Evolutionary conservation across 345 rosid genomes (phyloP).

Genomic region (Sonneratia alba): DNA sequence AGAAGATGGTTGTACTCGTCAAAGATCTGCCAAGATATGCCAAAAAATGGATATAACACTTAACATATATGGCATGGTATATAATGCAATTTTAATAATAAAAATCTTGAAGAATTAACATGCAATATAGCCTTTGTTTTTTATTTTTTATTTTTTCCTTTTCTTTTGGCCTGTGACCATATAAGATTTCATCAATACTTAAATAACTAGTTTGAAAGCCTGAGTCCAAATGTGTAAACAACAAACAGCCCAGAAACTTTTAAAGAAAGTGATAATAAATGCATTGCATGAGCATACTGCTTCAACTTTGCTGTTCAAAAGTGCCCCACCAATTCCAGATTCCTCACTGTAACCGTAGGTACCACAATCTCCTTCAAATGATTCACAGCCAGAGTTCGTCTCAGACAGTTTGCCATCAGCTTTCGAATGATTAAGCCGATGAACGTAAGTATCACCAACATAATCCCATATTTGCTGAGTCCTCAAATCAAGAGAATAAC

Average conservation of each 20-base stretch:
- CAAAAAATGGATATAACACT: constrained; percentile 2
- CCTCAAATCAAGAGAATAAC: constrained; percentile 78
- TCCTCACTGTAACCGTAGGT: constrained; percentile 66
- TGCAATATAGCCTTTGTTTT: background rate
- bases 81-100: background rate
- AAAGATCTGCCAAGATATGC: constrained; percentile 42
- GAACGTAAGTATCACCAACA: constrained; percentile 89
- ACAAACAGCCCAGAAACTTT: background rate
- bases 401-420: constrained; percentile 64
- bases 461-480: constrained; percentile 97
- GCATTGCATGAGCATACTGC: constrained; percentile 26
- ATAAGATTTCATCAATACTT: background rate
- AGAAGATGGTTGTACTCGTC: constrained; percentile 80
- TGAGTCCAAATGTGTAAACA: background rate
- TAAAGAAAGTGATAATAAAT: background rate
- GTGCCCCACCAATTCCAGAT: constrained; percentile 66
- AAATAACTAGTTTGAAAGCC: background rate
- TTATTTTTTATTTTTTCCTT: background rate
- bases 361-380: constrained; percentile 57
- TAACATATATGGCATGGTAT: background rate
- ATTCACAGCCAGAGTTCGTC: constrained; percentile 41
- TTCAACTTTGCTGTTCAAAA: constrained; percentile 84
- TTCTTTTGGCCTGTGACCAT: background rate
- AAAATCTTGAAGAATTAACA: background rate
- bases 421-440: constrained; percentile 86